Evolutionary conservation across 2,329 filamentous ascomycete species (phyloP).

Genomic region (Pseudocercospora fijiensis): DNA sequence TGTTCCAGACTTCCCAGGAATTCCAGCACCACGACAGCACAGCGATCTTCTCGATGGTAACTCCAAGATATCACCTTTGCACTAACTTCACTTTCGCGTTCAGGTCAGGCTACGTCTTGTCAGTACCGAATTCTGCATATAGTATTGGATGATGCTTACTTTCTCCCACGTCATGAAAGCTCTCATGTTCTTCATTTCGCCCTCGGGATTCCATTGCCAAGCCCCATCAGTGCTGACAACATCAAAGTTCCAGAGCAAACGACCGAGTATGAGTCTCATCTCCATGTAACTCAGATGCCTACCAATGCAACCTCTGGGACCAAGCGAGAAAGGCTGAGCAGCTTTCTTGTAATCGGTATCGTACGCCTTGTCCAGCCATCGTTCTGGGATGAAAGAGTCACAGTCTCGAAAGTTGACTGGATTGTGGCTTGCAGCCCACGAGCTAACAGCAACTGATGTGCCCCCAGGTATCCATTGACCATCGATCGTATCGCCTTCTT

Average conservation of each 20-base stretch:
- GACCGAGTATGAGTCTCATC: constrained; percentile 14
- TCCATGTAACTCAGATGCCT: constrained; percentile 14
- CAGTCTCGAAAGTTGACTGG: constrained; percentile 28
- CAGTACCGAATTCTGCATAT: background rate
- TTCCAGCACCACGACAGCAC: background rate
- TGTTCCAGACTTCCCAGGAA: background rate
- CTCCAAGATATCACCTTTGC: background rate
- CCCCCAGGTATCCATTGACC: constrained; percentile 13
- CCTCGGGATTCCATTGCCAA: constrained; percentile 14
- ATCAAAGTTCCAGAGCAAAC: constrained; percentile 10
- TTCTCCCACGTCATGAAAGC: constrained; percentile 17
- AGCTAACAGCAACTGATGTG: constrained; percentile 12
- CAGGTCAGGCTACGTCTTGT: constrained; percentile 6
- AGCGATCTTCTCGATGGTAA: background rate
- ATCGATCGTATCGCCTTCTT: constrained; percentile 13
- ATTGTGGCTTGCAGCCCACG: constrained; percentile 14
- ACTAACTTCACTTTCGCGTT: constrained; percentile 10
- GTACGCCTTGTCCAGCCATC: constrained; percentile 29
- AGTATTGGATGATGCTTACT: background rate
- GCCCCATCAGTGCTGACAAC: constrained; percentile 14
- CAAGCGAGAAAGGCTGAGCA: constrained; percentile 17
- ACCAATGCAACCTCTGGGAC: constrained; percentile 19
- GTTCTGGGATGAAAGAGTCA: constrained; percentile 34
- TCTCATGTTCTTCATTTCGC: constrained; percentile 16
- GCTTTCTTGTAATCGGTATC: constrained; percentile 11